These are phyloP conservation scores for Paramecium pentaurelia DNA, from an alignment of 73 alveolate species.

Conservation along the genomic window DNA sequence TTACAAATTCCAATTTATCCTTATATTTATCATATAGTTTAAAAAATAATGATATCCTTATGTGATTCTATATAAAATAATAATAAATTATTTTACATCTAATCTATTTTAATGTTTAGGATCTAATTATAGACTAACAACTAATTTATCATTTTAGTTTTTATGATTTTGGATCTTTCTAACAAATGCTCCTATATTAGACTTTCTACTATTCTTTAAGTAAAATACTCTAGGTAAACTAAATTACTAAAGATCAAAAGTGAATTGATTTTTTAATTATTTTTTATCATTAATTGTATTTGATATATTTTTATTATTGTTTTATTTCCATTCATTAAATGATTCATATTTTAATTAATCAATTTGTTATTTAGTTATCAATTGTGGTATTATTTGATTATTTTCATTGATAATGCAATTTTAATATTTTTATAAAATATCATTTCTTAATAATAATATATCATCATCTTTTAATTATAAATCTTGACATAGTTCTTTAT, in stretches of 20 bases:
- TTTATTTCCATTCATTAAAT: background rate
- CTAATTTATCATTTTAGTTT: background rate
- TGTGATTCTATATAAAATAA: background rate
- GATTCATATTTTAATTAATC: background rate
- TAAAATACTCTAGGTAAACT: constrained; percentile 2
- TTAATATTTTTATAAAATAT: constrained; percentile 5
- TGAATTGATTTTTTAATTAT: background rate
- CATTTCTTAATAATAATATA: constrained; percentile 8
- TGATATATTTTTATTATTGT: background rate
- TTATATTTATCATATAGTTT: background rate
- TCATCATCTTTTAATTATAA: background rate
- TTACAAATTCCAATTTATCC: background rate
- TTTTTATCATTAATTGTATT: background rate
- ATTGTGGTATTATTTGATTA: background rate
- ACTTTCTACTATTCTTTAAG: background rate
- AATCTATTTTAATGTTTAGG: background rate
- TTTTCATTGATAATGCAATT: background rate
- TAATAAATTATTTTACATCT: background rate
- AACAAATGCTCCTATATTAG: background rate
- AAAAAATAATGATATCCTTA: background rate
- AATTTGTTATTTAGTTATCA: background rate
- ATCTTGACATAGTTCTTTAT: background rate
- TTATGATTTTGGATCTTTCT: background rate
- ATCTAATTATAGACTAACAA: background rate
- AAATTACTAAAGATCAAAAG: background rate